Evolutionary conservation across 352 stramenopile genomes (phyloP), one percentile per base, ranked within the genome.

Genomic region (Phytophthora pini): DNA sequence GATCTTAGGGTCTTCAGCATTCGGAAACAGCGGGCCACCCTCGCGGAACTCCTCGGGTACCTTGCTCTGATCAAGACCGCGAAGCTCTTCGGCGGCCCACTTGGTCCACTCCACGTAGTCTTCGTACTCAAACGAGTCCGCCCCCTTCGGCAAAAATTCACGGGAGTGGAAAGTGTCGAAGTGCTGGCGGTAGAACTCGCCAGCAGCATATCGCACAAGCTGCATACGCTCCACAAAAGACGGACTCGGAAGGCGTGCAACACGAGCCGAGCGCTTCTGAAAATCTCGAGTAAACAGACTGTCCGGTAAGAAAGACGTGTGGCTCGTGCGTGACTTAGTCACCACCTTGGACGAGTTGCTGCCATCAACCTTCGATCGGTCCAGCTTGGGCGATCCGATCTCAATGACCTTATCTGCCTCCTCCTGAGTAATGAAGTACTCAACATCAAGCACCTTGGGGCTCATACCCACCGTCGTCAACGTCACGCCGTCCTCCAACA

Each of bases 151-250:
- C 26, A 93, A 26, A 39, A 93, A 87, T 3, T 93, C 69, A 2
- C 77, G 74, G 41, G 84, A 89, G 62, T 92, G 78, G 51, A 95
- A 95, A 39, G 84, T 93, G 53, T 95, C 87, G 20, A 92, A 76
- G 60, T 95, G 87, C 74, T 91, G 74, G 5, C 86, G 83, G 69
- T 94, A 95, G 56, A 95, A 94, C 55, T 95, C 82, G 10, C 87
- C 87, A 32, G 84, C 83, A 7, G 54, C 81, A 41, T 95, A 95
- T 0, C 84, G 84, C 11, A 95, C 85, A 29, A 94, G 74, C 52
- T 95, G 87, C 51, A 95, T 67, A 1, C 79, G 77, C 53, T 93
- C 87, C 4, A 71, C 81, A 62, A 79, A 94, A 4, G 81, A 80
- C 8, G 87, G 69, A 51, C 84, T 93, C 12, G 87, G 82, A 17